Evolutionary conservation across 139 green algal species (phyloP).

Genomic region (Diplosphaera chodatii): DNA sequence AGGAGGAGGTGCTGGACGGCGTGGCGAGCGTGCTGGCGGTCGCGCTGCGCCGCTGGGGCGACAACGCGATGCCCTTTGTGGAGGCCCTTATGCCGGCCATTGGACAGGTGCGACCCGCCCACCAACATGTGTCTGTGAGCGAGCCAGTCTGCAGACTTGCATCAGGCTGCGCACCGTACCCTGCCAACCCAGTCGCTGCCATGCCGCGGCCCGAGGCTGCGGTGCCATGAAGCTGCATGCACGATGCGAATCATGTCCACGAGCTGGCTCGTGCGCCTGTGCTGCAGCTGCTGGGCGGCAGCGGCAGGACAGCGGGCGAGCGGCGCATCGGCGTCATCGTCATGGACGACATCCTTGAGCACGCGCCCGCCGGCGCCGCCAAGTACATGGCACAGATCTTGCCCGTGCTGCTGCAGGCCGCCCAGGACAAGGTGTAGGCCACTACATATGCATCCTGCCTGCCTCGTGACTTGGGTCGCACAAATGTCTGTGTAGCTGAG

Average conservation of each 20-base stretch:
- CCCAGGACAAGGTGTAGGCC: neutral
- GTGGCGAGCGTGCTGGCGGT: conserved; percentile 49
- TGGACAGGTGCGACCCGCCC: conserved; percentile 27
- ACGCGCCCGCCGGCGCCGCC: conserved; percentile 52
- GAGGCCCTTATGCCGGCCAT: conserved; percentile 77
- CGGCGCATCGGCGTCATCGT: conserved; percentile 85
- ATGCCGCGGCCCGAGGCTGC: too few relatives aligned
- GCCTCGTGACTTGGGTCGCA: too few relatives aligned
- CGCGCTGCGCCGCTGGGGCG: conserved; percentile 71
- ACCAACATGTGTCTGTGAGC: too few relatives aligned
- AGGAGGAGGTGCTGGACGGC: conserved; percentile 82
- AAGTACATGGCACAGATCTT: conserved; percentile 55
- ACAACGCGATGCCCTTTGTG: conserved; percentile 73
- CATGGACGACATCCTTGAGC: conserved; percentile 90
- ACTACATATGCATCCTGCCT: neutral
- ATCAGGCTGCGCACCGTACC: too few relatives aligned
- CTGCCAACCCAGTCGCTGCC: too few relatives aligned
- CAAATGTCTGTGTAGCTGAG: too few relatives aligned
- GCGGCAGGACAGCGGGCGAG: conserved; percentile 49
- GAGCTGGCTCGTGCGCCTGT: conserved; percentile 5
- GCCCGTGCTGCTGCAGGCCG: conserved; percentile 14
- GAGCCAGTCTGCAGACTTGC: too few relatives aligned
- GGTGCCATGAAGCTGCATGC: too few relatives aligned
- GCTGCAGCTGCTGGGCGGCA: conserved; percentile 21
- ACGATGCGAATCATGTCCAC: too few relatives aligned